phyloP scores from a whole-genome alignment of 257 asterid species.

The Gentiana straminea region DNA sequence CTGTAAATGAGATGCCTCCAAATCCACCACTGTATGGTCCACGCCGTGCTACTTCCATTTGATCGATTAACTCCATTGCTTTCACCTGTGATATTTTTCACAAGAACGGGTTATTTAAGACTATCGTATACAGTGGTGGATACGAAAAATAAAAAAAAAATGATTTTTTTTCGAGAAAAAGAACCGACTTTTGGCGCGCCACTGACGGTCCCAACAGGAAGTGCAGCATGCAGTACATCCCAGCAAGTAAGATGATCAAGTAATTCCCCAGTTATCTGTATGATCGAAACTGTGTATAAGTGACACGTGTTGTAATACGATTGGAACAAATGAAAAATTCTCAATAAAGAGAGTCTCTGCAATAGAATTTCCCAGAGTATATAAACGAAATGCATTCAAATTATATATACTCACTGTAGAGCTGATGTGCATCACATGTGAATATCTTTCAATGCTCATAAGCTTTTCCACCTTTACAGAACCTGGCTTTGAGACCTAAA shows the following conservation, averaged over 20 bases:
- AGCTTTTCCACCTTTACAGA: constrained; percentile 76
- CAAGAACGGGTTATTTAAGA: too few species aligned
- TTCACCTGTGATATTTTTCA: constrained; percentile 40
- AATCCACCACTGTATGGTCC: constrained; percentile 95
- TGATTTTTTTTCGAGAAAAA: background rate
- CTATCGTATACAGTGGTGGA: too few species aligned
- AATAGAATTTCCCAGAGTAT: background rate
- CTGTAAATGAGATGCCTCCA: constrained; percentile 72
- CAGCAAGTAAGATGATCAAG: constrained; percentile 71
- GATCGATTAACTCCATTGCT: constrained; percentile 86
- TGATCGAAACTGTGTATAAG: background rate
- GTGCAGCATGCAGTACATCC: constrained; percentile 84
- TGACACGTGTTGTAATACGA: too few species aligned
- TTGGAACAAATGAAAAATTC: background rate
- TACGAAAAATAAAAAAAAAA: background rate
- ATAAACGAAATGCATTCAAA: background rate
- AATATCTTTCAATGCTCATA: constrained; percentile 70
- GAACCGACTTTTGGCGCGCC: constrained; percentile 81
- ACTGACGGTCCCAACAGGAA: constrained; percentile 94
- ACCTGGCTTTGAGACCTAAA: constrained; percentile 79
- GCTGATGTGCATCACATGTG: constrained; percentile 96
- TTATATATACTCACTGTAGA: constrained; percentile 57
- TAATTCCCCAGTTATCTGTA: constrained; percentile 80
- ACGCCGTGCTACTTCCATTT: constrained; percentile 51
- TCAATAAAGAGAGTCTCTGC: background rate